Percentiles rank a stretch among this genome's conserved stretches.
Evolutionary conservation across 2,329 filamentous ascomycete genomes (phyloP).

Genomic region (Talaromyces verruculosus): DNA sequence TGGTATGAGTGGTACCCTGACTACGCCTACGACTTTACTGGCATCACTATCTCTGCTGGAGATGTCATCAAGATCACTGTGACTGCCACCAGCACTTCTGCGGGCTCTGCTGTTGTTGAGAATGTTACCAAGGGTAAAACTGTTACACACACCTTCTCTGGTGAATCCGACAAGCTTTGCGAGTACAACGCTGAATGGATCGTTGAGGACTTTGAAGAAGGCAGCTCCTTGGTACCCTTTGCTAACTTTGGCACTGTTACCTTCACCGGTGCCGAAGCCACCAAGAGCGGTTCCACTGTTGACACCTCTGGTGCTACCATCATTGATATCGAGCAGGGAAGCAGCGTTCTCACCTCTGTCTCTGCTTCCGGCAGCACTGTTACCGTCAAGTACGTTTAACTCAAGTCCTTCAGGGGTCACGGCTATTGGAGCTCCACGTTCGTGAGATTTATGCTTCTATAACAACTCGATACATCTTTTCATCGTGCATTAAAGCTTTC

Average conservation of each 20-base stretch:
- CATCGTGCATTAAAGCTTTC: neutral
- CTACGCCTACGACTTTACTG: conserved; percentile 20
- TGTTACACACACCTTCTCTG: conserved; percentile 54
- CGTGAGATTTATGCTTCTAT: neutral
- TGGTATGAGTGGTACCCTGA: conserved; percentile 64
- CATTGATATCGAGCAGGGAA: conserved; percentile 50
- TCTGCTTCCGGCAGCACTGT: conserved; percentile 19
- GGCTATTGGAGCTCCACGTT: neutral
- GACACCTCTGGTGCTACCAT: conserved; percentile 27
- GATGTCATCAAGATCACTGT: conserved; percentile 16
- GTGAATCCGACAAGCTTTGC: conserved; percentile 42
- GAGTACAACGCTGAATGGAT: conserved; percentile 64
- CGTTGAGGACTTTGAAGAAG: conserved; percentile 55
- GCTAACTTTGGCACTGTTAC: conserved; percentile 50
- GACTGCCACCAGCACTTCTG: conserved; percentile 16
- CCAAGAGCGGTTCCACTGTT: conserved; percentile 23
- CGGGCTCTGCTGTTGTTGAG: conserved; percentile 49
- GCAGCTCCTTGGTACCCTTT: conserved; percentile 44
- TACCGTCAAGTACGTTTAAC: conserved; percentile 16
- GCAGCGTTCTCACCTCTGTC: conserved; percentile 18
- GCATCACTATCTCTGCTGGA: conserved; percentile 19
- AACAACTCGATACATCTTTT: neutral
- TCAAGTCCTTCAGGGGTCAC: neutral
- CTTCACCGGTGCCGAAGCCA: conserved; percentile 38
- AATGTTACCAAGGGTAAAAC: conserved; percentile 55